Percentiles rank a stretch among this genome's conserved stretches.
phyloP scores from a whole-genome alignment of 768 basidiomycete species.

The Tubosaeta sp. region DNA sequence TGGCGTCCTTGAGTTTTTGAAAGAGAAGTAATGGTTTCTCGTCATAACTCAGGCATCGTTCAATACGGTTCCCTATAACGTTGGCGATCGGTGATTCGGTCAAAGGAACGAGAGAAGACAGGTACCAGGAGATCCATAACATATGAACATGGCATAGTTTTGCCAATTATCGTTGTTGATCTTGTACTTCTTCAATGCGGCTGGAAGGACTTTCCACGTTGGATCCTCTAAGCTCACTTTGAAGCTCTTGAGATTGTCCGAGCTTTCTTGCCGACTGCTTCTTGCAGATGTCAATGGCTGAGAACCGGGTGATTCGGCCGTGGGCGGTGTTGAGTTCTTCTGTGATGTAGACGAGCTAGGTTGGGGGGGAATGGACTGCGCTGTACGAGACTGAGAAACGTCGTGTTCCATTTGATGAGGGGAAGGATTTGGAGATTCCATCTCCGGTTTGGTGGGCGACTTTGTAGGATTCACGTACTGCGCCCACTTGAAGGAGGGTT shows the following conservation, averaged over 20 bases:
- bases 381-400: slow-evolving; percentile 35
- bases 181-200: slow-evolving; percentile 97
- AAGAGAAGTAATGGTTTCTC: slow-evolving; percentile 97
- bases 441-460: slow-evolving; percentile 75
- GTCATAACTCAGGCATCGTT: slow-evolving; percentile 95
- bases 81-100: not conserved
- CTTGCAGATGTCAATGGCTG: slow-evolving; percentile 25
- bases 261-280: slow-evolving; percentile 60
- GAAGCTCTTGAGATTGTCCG: slow-evolving; percentile 85
- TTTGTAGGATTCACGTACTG: slow-evolving; percentile 70
- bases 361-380: slow-evolving; percentile 14
- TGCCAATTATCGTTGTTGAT: slow-evolving; percentile 99
- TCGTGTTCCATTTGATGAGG: slow-evolving; percentile 79
- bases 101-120: not conserved
- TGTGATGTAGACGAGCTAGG: slow-evolving; percentile 29
- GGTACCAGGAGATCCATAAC: slow-evolving; percentile 87
- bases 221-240: slow-evolving; percentile 97
- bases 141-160: slow-evolving; percentile 99
- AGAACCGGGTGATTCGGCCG: slow-evolving; percentile 27
- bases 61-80: slow-evolving; percentile 63
- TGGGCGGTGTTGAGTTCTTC: slow-evolving; percentile 23
- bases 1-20: slow-evolving; percentile 94
- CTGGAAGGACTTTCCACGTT: slow-evolving; percentile 97
- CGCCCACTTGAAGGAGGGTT: slow-evolving; percentile 88
- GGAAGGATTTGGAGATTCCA: slow-evolving; percentile 75